phyloP scores from a whole-genome alignment of 805 yeast genomes.

The Ogataea pini region DNA sequence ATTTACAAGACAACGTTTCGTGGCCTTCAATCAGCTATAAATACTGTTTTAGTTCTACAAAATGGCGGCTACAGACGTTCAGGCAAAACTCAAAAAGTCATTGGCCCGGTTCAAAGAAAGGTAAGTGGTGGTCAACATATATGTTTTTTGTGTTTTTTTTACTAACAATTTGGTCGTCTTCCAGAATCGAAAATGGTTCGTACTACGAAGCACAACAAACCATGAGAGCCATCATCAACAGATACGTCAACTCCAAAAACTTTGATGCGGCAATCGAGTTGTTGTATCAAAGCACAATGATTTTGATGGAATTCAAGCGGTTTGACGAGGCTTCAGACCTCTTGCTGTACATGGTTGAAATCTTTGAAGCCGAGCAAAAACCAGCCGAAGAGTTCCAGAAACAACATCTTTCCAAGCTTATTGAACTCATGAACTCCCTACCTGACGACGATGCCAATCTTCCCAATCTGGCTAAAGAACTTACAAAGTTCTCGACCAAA shows the following conservation, averaged over 20 bases:
- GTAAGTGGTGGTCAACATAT: conserved; percentile 18
- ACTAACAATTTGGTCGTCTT: no score
- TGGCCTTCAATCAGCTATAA: no score
- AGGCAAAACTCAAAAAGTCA: conserved; percentile 54
- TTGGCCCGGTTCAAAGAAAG: conserved; percentile 61
- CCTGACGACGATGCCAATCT: conserved; percentile 61
- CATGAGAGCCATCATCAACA: conserved; percentile 80
- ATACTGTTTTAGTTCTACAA: no score
- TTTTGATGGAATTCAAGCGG: conserved; percentile 67
- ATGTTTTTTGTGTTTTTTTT: background rate
- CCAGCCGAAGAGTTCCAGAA: conserved; percentile 30
- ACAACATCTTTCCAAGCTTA: conserved; percentile 37
- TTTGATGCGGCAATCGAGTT: conserved; percentile 73
- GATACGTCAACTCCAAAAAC: conserved; percentile 71
- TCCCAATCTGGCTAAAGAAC: conserved; percentile 64
- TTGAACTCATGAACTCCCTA: conserved; percentile 42
- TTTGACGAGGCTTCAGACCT: conserved; percentile 83
- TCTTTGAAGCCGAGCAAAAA: conserved; percentile 52
- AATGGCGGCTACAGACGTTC: conserved; percentile 22
- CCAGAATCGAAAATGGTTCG: conserved; percentile 67
- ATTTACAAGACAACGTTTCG: no score
- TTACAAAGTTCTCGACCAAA: conserved; percentile 64
- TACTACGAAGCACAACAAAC: conserved; percentile 97
- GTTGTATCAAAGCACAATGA: conserved; percentile 68
- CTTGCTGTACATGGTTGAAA: conserved; percentile 67